Evolutionary conservation across 495 filamentous ascomycete species (phyloP), one percentile per base, ranked within the genome.

Genomic region (Penicillium samsonianum): DNA sequence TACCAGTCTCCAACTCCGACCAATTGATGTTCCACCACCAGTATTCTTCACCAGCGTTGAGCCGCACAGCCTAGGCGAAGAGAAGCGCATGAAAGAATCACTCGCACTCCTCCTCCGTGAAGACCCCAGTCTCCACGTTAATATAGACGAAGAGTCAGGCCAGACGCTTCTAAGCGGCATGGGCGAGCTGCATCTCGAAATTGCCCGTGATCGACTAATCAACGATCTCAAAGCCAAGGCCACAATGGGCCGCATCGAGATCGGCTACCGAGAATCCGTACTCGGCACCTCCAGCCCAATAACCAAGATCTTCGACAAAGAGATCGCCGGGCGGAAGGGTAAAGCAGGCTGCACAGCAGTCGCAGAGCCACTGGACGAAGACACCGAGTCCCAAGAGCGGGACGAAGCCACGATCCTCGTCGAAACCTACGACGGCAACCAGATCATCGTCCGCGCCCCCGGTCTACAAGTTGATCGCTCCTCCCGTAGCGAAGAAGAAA

Each of bases 131-230:
- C 74, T 99, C n/a, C 84, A 92, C 23, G 85, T 96, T 65, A 87
- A 77, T 45, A 74, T 88, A 20, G 91, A 98, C 65, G 87, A 92
- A 61, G 95, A 97, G 66, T 91, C 90, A 0, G 94, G 92, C 1
- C 93, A 96, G 61, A 96, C 92, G 17, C 86, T 96, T 9, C 78
- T 99, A 2, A 90, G 89, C 37, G 95, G 95, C 11, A 99, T 99
- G 95, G 95, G 95, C 3, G 90, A 96, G 51, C 83, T 99, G n/a
- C 95, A 99, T 69, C 84, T 99, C 3, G 95, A 99, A 61, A 94
- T 99, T 35, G 92, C 95, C 4, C 79, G 87, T 26, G 91, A 98
- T 72, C 82, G 93, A 20, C 84, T 99, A 7, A 81, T 93, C 50
- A 87, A 88, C 35, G 90, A 97, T 60, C 86, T 96, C 71, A 96